Base-by-base conservation (phyloP, 805 yeast species). In the Ogataea neopini region DNA sequence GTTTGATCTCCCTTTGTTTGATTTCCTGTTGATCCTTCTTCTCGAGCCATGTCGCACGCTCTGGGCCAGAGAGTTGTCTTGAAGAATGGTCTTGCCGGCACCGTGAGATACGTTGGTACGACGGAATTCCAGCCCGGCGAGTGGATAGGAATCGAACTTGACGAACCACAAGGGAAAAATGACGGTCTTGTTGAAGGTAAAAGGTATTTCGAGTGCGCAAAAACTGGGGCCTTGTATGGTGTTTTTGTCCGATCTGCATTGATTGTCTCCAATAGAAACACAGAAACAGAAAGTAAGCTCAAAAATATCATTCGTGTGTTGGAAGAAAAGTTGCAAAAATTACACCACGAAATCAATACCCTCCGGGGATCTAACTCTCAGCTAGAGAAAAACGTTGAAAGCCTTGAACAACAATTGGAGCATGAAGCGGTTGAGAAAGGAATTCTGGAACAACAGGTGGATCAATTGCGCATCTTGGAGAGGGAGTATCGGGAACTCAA, bases 121-220 rank as follows among this genome's bases (percentile, higher is more conserved):
- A 80, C 88, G 0, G 52, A 75, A 40, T 84, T 84, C 67, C 81
- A 86, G 2, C 66, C 74, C 0, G 89, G 88, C 0, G 56, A 49
- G n/a, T 78, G 84, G 83, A 61, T 74, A 3, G 84, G 83, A 1
- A 57, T 79, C 2, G 79, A 76, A 41, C 58, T 79, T 18, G 70
- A 68, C 10, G 46, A 47, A 1, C 55, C 72, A 0, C 48, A 30
- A 1, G 83, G 83, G 1, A 75, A 73, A 52, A 79, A 79, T 45
- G 67, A 78, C 49, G 84, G 84, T 1, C 59, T 74, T 0, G 72
- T 79, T 0, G 61, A 69, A 15, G 80, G 75, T 0, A 57, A 64
- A 2, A 43, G 61, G 44, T 79, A 79, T 59, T 79, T 79, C 39
- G 60, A 65, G 6, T 70, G 75, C 50, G 41, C 42, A 6, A 52